Evolutionary conservation across 495 filamentous ascomycete species (phyloP), one percentile per base, ranked within the genome.

Genomic region (Tirmania nivea): DNA sequence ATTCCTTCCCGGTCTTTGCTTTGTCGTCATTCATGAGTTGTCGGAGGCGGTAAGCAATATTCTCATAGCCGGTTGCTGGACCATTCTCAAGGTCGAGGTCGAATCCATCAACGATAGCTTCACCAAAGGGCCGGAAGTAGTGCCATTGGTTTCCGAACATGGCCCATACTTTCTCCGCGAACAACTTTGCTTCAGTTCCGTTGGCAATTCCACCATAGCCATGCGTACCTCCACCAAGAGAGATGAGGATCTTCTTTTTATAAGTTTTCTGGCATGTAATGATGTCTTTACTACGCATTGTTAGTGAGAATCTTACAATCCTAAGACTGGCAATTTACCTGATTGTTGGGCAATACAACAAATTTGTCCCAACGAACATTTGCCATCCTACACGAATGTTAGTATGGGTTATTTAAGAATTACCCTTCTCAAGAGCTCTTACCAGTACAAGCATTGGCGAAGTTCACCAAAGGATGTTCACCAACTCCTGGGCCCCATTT

Each of bases 201-300:
- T 77, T 69, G 35, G 77, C 77, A 56, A 84, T 77, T 56, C 66
- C 68, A 11, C 69, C 70, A n/a, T 77, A 75, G 54, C 77, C 73
- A 19, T 66, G 69, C 0, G 53, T 58, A 50, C 61, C 63, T n/a
- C 79, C 80, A 35, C 79, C 78, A 12, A 84, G 68, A 10, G 77
- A 80, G 1, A 84, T 65, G 16, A 84, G 61, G 52, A 86, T 71
- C 16, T 75, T 79, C 60, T 81, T 84, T 34, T 72, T 73, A 49
- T 60, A 55, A 8, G 73, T 67, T 45, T 66, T 50, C 37, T 75
- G 69, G 39, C 65, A 70, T 5, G 59, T 62, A 36, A 68, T 66
- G 50, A 85, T 77, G 55, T 81, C 76, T 11, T 57, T 51, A 19
- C 59, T 31, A 31, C 7, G 25, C 25, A 31, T 31, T 31, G 25